Evolutionary conservation across 768 basidiomycete genomes (phyloP), one percentile per base, ranked within the genome.

Genomic region (Calocera viscosa): DNA sequence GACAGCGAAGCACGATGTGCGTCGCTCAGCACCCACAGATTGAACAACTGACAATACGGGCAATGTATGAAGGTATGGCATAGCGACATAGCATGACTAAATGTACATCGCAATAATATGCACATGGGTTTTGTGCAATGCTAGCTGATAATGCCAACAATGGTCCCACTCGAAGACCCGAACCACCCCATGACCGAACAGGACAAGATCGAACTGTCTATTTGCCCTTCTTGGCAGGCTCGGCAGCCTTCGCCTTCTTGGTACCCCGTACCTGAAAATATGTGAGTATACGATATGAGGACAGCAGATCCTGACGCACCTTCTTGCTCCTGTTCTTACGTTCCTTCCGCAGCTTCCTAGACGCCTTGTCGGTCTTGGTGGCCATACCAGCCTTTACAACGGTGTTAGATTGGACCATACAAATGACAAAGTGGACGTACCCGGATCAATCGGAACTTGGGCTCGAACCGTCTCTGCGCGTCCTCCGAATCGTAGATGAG

Each of bases 301-400:
- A 66, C 17, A 53, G 22, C 26, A 14, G 41, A 68, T 40, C 28
- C 33, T 14, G 64, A 72, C 78, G n/a, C 60, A 92, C 94, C 88
- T 97, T 98, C 90, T 99, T 99, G 70, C 90, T 85, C 77, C 95
- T 88, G 82, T 99, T 99, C 86, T 99, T 99, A 75, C 96, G 87
- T 83, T 98, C 95, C 83, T 98, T 97, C 79, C 96, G 89, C 79
- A 98, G 86, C 79, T 98, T 98, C 75, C 96, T 89, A 71, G 92
- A 93, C 65, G 95, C 81, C 79, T 88, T 92, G 47, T 92, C 90
- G 70, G 88, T 86, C 82, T 97, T 96, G 70, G 82, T 67, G 35
- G 73, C 76, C 63, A 93, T 76, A 64, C 89, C 88, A 70, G 82
- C 84, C 91, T 92, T 70, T 22, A 64, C 64, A 47, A 35, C 67